phyloP scores from a whole-genome alignment of 768 basidiomycete species.

The Tulasnella sp. region DNA sequence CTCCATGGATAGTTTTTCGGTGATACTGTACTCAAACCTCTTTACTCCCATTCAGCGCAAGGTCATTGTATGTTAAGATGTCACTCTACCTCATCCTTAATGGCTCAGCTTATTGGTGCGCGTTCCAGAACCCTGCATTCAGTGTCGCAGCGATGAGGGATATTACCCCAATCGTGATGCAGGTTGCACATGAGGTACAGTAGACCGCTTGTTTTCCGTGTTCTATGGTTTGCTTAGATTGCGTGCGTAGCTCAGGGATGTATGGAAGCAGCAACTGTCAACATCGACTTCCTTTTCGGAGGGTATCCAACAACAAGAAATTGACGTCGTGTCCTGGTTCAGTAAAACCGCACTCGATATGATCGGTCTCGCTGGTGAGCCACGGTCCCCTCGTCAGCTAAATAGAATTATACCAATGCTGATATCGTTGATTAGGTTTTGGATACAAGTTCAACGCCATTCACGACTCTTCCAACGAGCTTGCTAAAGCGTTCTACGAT shows the following conservation, averaged over 20 bases:
- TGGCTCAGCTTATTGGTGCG: not conserved
- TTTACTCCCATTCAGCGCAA: too few relatives aligned
- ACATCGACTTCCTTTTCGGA: not conserved
- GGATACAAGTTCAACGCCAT: slow-evolving; percentile 30
- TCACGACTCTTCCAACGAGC: slow-evolving; percentile 16
- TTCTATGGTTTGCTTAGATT: too few relatives aligned
- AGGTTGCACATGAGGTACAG: slow-evolving; percentile 41
- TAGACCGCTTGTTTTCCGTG: too few relatives aligned
- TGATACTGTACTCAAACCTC: too few relatives aligned
- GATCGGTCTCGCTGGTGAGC: slow-evolving; percentile 23
- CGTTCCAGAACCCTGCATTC: not conserved
- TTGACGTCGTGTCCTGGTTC: slow-evolving; percentile 3
- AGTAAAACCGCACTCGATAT: slow-evolving; percentile 21
- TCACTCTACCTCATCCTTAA: too few relatives aligned
- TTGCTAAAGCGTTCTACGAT: not conserved
- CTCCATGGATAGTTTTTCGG: too few relatives aligned
- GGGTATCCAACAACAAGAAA: not conserved
- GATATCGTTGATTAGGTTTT: too few relatives aligned
- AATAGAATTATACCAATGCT: too few relatives aligned
- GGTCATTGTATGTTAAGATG: too few relatives aligned
- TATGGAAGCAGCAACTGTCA: not conserved
- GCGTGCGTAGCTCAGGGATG: too few relatives aligned
- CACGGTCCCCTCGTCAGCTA: too few relatives aligned
- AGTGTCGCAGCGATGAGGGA: slow-evolving; percentile 42
- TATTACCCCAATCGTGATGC: slow-evolving; percentile 45